Conservation (phyloP, 345 rosid genomes). For the Raphanus raphanistrum region DNA sequence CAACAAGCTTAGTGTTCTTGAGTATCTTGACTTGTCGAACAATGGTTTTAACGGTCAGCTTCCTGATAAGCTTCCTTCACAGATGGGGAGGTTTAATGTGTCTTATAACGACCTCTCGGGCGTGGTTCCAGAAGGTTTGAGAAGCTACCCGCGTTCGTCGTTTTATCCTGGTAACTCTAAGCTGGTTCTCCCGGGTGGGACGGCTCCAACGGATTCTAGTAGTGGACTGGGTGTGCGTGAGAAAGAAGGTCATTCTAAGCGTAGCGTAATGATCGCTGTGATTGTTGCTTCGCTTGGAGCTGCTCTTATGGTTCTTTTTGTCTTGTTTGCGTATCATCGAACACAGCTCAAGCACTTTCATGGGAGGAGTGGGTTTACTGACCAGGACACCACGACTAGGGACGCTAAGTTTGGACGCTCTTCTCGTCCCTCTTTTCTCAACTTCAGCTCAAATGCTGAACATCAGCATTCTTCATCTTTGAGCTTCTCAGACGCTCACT, state of each 20-base stretch:
- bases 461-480: conserved; percentile 53
- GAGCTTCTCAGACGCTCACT: conserved; percentile 89
- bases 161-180: conserved; percentile 74
- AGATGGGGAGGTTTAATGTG: conserved; percentile 65
- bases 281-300: conserved; percentile 73
- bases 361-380: conserved; percentile 55
- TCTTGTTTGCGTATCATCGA: conserved; percentile 69
- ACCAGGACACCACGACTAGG: conserved; percentile 44
- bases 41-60: conserved; percentile 68
- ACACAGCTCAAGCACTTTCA: conserved; percentile 60
- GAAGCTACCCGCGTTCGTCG: conserved; percentile 50
- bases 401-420: conserved; percentile 61
- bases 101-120: conserved; percentile 81
- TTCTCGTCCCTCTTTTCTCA: conserved; percentile 64
- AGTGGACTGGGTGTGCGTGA: conserved; percentile 4
- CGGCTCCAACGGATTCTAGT: conserved; percentile 21
- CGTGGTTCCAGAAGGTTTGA: conserved; percentile 56
- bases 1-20: conserved; percentile 64
- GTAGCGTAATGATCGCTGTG: conserved; percentile 57
- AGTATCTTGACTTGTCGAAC: conserved; percentile 77
- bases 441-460: conserved; percentile 59
- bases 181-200: conserved; percentile 44
- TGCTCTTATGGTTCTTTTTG: conserved; percentile 62
- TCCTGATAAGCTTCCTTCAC: conserved; percentile 64
- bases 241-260: conserved; percentile 46